phyloP scores from a whole-genome alignment of 371 early-diverging fungal genomes.

The Aphelidium insulamus region DNA sequence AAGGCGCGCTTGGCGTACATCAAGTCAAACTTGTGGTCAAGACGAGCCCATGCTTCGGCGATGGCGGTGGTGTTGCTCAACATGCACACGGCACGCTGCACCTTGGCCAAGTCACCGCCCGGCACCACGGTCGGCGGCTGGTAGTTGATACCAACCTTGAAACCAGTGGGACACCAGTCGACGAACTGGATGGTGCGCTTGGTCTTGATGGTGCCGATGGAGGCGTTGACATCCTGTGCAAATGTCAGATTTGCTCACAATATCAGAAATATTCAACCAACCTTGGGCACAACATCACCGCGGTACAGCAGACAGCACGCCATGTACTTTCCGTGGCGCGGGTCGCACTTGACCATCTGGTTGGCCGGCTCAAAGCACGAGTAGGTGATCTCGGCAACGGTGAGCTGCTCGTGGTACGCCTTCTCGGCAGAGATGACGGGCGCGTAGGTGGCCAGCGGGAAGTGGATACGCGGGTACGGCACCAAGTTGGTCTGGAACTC shows the following conservation, averaged over 20 bases:
- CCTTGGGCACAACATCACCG: slow-evolving; percentile 62
- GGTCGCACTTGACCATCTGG: slow-evolving; percentile 95
- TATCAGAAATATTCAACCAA: neutral
- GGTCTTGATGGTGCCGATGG: slow-evolving; percentile 70
- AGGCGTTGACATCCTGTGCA: slow-evolving; percentile 78
- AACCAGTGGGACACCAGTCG: slow-evolving; percentile 95
- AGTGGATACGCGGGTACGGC: slow-evolving; percentile 88
- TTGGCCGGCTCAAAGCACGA: slow-evolving; percentile 84
- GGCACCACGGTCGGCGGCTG: slow-evolving; percentile 70
- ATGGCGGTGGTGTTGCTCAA: slow-evolving; percentile 90
- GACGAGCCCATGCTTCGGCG: slow-evolving; percentile 83
- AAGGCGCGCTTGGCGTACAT: slow-evolving; percentile 96
- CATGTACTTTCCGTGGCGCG: slow-evolving; percentile 89
- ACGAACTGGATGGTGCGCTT: slow-evolving; percentile 82
- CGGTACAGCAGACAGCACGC: slow-evolving; percentile 86
- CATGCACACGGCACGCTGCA: slow-evolving; percentile 79
- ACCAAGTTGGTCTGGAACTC: slow-evolving; percentile 96
- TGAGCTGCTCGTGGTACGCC: slow-evolving; percentile 78
- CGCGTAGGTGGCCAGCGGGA: slow-evolving; percentile 85
- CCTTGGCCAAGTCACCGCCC: slow-evolving; percentile 81
- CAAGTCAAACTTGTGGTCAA: slow-evolving; percentile 86
- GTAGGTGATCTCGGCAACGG: slow-evolving; percentile 73
- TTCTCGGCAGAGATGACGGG: slow-evolving; percentile 77
- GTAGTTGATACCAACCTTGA: slow-evolving; percentile 92
- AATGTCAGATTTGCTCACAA: slow-evolving; percentile 18